A percentile compares a stretch with the other conserved stretches of the same genome.
Evolutionary conservation across 345 rosid species (phyloP).

Genomic region (Eucalyptus shirleyi): DNA sequence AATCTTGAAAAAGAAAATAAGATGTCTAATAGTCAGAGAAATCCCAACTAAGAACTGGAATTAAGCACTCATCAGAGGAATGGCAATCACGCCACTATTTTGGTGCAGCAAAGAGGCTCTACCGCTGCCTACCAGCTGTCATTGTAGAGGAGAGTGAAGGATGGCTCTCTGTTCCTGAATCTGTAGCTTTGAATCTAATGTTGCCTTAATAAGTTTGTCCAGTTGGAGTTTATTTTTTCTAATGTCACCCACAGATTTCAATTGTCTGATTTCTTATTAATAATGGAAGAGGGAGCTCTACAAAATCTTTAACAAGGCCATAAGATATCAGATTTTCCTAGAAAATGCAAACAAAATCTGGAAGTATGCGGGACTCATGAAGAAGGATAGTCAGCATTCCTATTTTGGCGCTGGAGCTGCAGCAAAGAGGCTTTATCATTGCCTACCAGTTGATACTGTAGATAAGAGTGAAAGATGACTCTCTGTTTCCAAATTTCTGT

Average conservation of each 20-base stretch:
- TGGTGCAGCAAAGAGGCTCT: neutral
- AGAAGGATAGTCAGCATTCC: neutral
- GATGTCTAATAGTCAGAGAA: neutral
- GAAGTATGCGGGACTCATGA: neutral
- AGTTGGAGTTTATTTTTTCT: neutral
- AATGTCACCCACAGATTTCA: neutral
- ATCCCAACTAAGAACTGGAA: neutral
- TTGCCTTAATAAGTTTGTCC: neutral
- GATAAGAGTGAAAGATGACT: neutral
- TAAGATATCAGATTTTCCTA: neutral
- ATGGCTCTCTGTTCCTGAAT: neutral
- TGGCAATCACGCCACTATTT: neutral
- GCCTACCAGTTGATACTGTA: neutral
- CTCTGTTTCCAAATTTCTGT: neutral
- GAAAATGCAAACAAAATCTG: neutral
- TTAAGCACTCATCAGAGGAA: neutral
- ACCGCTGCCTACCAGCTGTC: neutral
- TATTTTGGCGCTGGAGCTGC: neutral
- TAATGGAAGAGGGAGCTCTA: neutral
- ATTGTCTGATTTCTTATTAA: neutral
- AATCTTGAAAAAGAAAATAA: neutral
- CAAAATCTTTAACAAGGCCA: neutral
- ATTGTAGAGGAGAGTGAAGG: neutral
- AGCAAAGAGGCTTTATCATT: neutral
- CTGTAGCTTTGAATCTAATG: neutral